A percentile compares a stretch with the other conserved stretches of the same genome.
phyloP scores from a whole-genome alignment of 768 basidiomycete species.

The Candolleomyces eurysporus region DNA sequence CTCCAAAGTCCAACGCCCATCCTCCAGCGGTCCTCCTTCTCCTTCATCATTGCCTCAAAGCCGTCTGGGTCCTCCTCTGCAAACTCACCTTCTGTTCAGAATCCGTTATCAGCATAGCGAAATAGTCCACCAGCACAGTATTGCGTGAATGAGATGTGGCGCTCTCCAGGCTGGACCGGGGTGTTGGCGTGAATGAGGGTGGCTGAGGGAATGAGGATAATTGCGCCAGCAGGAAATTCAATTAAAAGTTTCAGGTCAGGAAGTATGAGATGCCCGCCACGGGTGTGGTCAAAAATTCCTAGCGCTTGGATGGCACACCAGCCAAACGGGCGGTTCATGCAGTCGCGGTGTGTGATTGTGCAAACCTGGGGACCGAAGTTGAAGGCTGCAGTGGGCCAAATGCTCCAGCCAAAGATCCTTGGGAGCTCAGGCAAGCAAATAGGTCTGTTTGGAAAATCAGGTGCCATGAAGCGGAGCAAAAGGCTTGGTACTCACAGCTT shows the following conservation, averaged over 20 bases:
- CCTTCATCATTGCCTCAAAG: not conserved
- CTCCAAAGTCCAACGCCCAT: not conserved
- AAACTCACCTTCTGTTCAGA: not conserved
- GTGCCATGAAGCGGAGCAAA: too few relatives aligned
- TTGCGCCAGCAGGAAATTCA: not conserved
- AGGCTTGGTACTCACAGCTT: too few relatives aligned
- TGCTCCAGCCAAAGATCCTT: not conserved
- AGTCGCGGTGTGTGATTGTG: not conserved
- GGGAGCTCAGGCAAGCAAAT: not conserved
- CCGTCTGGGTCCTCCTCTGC: not conserved
- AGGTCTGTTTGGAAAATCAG: too few relatives aligned
- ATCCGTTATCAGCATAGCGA: constrained; percentile 1
- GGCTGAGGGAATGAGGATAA: constrained; percentile 2
- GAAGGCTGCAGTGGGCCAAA: not conserved
- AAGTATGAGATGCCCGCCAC: not conserved
- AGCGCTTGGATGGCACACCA: constrained; percentile 1
- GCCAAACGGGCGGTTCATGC: not conserved
- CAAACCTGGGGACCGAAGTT: constrained; percentile 4
- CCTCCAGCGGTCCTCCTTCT: not conserved
- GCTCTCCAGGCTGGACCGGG: not conserved
- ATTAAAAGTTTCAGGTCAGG: not conserved
- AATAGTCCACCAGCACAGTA: not conserved
- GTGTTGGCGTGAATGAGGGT: not conserved
- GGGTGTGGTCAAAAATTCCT: not conserved
- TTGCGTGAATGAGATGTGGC: not conserved